A percentile compares a stretch with the other conserved stretches of the same genome.
Conservation (phyloP, 805 yeast genomes). For the Saccharomycopsis fermentans region DNA sequence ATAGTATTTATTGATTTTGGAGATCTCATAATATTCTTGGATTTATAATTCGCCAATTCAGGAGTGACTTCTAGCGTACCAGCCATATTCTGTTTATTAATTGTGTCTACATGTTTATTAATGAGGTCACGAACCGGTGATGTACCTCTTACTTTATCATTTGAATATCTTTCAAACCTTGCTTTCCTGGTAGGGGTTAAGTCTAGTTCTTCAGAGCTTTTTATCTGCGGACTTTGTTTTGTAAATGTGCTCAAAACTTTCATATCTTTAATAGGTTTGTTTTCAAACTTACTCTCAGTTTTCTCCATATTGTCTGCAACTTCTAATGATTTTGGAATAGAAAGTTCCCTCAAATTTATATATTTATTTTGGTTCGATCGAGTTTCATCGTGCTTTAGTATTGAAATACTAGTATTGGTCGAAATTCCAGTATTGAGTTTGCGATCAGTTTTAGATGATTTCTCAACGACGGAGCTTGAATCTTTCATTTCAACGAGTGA, state of each 20-base stretch:
- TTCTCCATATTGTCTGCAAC: neutral
- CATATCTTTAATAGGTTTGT: neutral
- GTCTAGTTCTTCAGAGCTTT: neutral
- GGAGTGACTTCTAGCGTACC: neutral
- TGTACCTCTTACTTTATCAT: neutral
- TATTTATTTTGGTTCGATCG: too few species aligned
- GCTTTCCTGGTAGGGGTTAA: neutral
- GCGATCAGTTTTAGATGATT: neutral
- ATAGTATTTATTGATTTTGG: slow-evolving; percentile 1
- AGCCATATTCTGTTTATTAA: neutral
- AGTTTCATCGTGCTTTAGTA: neutral
- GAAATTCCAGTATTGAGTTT: neutral
- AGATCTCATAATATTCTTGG: neutral
- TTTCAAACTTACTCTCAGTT: neutral
- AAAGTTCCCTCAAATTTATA: neutral
- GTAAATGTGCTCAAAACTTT: neutral
- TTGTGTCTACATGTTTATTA: neutral
- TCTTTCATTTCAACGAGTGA: too few species aligned
- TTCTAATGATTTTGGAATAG: neutral
- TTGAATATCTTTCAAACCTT: neutral
- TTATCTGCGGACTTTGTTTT: neutral
- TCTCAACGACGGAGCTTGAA: too few species aligned
- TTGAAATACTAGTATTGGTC: neutral
- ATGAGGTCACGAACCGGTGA: neutral
- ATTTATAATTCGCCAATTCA: neutral